These are phyloP conservation scores for Apophysomyces variabilis DNA, from an alignment of 371 early-diverging fungal genomes.

Conservation along the genomic window DNA sequence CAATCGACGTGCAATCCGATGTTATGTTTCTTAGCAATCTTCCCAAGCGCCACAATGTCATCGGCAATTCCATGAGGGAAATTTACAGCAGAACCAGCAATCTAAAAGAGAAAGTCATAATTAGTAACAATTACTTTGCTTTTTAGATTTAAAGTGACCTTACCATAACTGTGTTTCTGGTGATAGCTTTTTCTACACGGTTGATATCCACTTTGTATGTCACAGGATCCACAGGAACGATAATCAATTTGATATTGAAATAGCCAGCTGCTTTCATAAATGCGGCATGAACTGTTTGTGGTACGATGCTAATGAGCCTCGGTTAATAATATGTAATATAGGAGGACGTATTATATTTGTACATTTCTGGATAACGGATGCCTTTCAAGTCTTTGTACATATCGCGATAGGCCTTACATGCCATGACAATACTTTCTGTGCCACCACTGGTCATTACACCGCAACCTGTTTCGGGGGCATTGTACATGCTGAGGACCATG, in stretches of 20 bases:
- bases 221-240: slow-evolving; percentile 82
- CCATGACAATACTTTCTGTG: slow-evolving; percentile 94
- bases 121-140: slow-evolving; percentile 8
- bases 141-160: neutral
- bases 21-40: slow-evolving; percentile 80
- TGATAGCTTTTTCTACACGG: slow-evolving; percentile 80
- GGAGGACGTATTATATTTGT: slow-evolving; percentile 22
- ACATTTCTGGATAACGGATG: slow-evolving; percentile 91
- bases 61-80: slow-evolving; percentile 96
- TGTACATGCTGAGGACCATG: slow-evolving; percentile 88
- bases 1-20: slow-evolving; percentile 95
- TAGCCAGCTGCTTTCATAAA: slow-evolving; percentile 95
- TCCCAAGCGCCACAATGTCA: slow-evolving; percentile 82
- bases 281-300: slow-evolving; percentile 92
- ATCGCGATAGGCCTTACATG: slow-evolving; percentile 88
- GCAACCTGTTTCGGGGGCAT: slow-evolving; percentile 75
- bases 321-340: neutral
- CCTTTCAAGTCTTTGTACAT: slow-evolving; percentile 74
- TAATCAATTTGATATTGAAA: slow-evolving; percentile 86
- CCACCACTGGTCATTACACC: slow-evolving; percentile 95
- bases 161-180: slow-evolving; percentile 88
- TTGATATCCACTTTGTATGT: slow-evolving; percentile 79
- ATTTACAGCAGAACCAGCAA: slow-evolving; percentile 92
- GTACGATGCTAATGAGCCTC: slow-evolving; percentile 69
- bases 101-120: slow-evolving; percentile 26